These are phyloP conservation scores for Rubroboletus pulcherrimus DNA, from an alignment of 768 basidiomycete species.

Conservation along the genomic window DNA sequence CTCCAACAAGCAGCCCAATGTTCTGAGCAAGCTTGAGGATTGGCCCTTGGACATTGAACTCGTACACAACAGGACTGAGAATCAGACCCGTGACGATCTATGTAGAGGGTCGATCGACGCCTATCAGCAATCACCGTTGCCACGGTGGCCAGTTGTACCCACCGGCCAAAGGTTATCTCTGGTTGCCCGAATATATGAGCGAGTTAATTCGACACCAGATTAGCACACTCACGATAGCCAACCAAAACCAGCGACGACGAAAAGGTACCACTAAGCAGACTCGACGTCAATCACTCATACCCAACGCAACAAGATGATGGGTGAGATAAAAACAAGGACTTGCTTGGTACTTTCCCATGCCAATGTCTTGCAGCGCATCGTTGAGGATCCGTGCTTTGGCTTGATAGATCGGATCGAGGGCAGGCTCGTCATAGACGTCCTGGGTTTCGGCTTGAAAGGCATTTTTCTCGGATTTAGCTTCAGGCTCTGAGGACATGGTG, in stretches of 20 bases:
- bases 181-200: constrained; percentile 21
- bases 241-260: constrained; percentile 68
- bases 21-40: constrained; percentile 69
- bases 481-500: constrained; percentile 19
- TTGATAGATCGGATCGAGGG: constrained; percentile 54
- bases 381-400: constrained; percentile 57
- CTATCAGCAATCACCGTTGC: not conserved
- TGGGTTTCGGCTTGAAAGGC: constrained; percentile 10
- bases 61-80: constrained; percentile 56
- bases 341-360: constrained; percentile 70
- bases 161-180: constrained; percentile 75
- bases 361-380: constrained; percentile 59
- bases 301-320: not conserved
- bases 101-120: not conserved
- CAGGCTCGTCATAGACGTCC: constrained; percentile 26
- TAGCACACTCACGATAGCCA: constrained; percentile 60
- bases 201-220: not conserved
- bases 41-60: constrained; percentile 60
- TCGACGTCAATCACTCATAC: not conserved
- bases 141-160: constrained; percentile 18
- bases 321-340: not conserved
- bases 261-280: constrained; percentile 50
- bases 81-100: constrained; percentile 66
- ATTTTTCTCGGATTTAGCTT: not conserved
- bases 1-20: constrained; percentile 66